Evolutionary conservation across 148 eudicot genomes (phyloP).

Genomic region (Camellia lanceoleosa): DNA sequence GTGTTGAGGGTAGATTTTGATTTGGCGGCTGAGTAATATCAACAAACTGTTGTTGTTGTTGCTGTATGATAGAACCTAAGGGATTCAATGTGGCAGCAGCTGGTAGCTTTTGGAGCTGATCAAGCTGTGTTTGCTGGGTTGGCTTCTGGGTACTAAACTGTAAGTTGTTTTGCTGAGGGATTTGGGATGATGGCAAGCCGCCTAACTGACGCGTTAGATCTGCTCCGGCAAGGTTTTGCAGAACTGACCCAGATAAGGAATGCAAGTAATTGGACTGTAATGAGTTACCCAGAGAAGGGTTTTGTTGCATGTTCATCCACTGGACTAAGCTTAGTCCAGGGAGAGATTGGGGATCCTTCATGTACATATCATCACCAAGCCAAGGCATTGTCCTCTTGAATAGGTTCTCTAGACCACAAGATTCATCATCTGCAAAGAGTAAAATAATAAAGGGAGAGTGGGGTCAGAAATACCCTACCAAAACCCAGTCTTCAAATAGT

Average conservation of each 20-base stretch:
- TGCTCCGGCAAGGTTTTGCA: conserved; percentile 47
- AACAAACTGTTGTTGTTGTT: conserved; percentile 46
- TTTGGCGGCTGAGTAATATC: conserved; percentile 51
- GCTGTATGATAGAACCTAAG: conserved; percentile 48
- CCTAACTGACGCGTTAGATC: conserved; percentile 66
- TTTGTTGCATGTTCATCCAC: conserved; percentile 96
- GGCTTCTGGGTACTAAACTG: conserved; percentile 58
- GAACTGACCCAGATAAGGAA: conserved; percentile 47
- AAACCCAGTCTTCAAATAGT: neutral
- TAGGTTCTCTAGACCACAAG: conserved; percentile 54
- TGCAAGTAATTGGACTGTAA: conserved; percentile 57
- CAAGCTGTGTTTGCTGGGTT: conserved; percentile 48
- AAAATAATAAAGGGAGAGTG: neutral
- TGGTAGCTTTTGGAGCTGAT: conserved; percentile 71
- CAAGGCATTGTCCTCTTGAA: conserved; percentile 93
- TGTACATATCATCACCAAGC: conserved; percentile 70
- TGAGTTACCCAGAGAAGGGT: conserved; percentile 52
- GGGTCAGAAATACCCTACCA: neutral
- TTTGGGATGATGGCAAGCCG: conserved; percentile 56
- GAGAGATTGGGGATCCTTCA: conserved; percentile 57
- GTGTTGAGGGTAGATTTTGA: conserved; percentile 46
- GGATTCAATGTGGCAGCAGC: conserved; percentile 37
- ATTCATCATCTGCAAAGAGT: conserved; percentile 64
- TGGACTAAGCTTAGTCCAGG: conserved; percentile 82
- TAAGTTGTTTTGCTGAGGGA: conserved; percentile 56